Base-by-base conservation (phyloP, 169 alveolate genomes). In the Plasmodium vivax region DNA sequence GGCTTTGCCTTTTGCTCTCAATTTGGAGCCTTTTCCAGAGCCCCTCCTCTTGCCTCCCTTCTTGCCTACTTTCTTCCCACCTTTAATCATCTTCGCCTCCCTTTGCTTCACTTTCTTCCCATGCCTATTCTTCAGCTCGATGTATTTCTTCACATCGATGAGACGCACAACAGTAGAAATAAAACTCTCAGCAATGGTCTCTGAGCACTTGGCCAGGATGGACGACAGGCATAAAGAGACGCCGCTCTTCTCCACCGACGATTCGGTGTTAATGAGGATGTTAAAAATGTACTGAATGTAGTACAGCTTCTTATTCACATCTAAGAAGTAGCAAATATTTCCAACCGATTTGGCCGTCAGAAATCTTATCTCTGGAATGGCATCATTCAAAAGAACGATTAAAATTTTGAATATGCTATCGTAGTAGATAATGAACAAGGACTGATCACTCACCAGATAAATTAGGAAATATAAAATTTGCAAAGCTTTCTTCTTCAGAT, bases 391-490 rank as follows among this genome's bases (percentile, higher is more conserved):
- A 36, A 92, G 79, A n/a, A 27, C 12, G 7, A 83, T 73, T 12
- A 92, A 73, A 19, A 23, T 51, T 10, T 71, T 36, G 41, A 92
- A 92, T 10, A 92, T 68, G 32, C 85, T 92, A 92, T 92, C 82
- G 30, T 36, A 82, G 79, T 92, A 92, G 47, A 92, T 92, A 71
- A 92, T 51, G 83, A 92, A 92, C 19, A 92, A 19, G 0, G 85
- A 19, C 38, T 62, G 79, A 58, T 92, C 85, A 27, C 34, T 47
- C 30, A 81, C 92, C 54, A 92, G 73, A 54, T 92, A 73, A 62
- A 92, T 92, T 82, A 92, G 62, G 74, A 92, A 92, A 43, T 71
- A 92, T 45, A 92, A 92, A 82, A 92, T 92, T 73, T 92, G 95
- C 43, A 92, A 51, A 3, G 95, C 54, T 45, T 82, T 92, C 62